Evolutionary conservation across 305 asterid species (phyloP), one percentile per base, ranked within the genome.

Genomic region (Galium porrigens): DNA sequence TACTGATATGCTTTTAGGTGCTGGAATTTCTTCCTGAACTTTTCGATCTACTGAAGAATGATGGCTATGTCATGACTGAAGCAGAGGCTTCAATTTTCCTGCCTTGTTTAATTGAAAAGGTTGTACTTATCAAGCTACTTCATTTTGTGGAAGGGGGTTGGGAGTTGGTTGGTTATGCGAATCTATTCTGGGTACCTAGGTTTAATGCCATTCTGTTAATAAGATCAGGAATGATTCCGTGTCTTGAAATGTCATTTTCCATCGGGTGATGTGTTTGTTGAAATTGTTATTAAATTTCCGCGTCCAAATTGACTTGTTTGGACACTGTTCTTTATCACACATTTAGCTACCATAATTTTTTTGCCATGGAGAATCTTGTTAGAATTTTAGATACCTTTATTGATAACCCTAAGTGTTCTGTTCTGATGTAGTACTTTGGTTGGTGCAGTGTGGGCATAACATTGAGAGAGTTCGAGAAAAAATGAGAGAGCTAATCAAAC

Each of bases 11-110:
- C 18, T 71, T 58, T 48, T 71, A 94, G 99, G 99, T 94, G 70
- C 90, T 94, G 83, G 99, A 94, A 76, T 94, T 90, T 82, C 95
- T 94, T 76, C 95, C 95, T 61, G 97, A 94, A 70, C 95, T 94
- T 76, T 74, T 94, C 57, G 94, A 88, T 67, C 77, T 78, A 78
- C 78, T 94, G 89, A 87, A 80, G 76, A 88, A 83, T 69, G 99
- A 90, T 78, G 89, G 89, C 57, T 94, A 88, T 80, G 68, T 82
- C 33, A 73, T 90, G 85, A 90, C 95, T 58, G 97, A 94, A 83
- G 94, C 97, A 58, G 97, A 94, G 88, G 95, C 99, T 54, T 83
- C 99, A 61, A 80, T 90, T 75, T 82, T 94, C 78, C 82, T 94
- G 73, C 96, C 99, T 70, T 90, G 99, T 85, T 81, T 94, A 76